phyloP scores from a whole-genome alignment of 352 stramenopile species.

The Pythium pyrilobum region DNA sequence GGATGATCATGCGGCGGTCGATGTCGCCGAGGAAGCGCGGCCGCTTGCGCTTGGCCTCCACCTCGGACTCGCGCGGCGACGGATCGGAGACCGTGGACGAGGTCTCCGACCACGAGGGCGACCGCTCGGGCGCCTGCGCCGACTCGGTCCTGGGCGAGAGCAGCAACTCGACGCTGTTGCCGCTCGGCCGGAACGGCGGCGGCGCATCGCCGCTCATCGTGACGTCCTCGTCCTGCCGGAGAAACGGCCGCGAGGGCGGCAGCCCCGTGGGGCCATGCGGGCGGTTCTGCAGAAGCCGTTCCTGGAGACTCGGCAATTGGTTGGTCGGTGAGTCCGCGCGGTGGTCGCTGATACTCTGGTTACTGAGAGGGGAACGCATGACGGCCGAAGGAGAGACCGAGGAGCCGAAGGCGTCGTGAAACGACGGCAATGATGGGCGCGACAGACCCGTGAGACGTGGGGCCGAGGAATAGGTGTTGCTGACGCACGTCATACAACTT shows the following conservation, averaged over 20 bases:
- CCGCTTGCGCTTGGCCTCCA: constrained; percentile 25
- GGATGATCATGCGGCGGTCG: constrained; percentile 61
- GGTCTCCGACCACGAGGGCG: constrained; percentile 9
- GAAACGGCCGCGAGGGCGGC: neutral
- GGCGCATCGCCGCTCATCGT: neutral
- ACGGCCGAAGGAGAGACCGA: neutral
- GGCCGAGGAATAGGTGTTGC: neutral
- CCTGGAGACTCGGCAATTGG: constrained; percentile 13
- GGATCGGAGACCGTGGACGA: constrained; percentile 13
- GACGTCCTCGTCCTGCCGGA: neutral
- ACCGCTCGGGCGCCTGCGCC: neutral
- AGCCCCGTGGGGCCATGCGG: neutral
- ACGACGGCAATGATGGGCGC: neutral
- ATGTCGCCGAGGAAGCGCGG: constrained; percentile 50
- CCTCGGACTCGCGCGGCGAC: constrained; percentile 10
- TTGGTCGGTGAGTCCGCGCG: constrained; percentile 1
- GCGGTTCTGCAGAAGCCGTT: constrained; percentile 6
- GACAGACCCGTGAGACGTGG: neutral
- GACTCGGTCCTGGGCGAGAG: neutral
- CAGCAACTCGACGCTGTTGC: neutral
- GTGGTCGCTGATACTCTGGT: neutral
- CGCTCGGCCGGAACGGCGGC: neutral
- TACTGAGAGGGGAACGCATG: neutral
- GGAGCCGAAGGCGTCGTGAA: constrained; percentile 1
- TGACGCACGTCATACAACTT: constrained; percentile 1